phyloP scores from a whole-genome alignment of 1,139 yeast genomes.

The Magnusiomyces suaveolens region DNA sequence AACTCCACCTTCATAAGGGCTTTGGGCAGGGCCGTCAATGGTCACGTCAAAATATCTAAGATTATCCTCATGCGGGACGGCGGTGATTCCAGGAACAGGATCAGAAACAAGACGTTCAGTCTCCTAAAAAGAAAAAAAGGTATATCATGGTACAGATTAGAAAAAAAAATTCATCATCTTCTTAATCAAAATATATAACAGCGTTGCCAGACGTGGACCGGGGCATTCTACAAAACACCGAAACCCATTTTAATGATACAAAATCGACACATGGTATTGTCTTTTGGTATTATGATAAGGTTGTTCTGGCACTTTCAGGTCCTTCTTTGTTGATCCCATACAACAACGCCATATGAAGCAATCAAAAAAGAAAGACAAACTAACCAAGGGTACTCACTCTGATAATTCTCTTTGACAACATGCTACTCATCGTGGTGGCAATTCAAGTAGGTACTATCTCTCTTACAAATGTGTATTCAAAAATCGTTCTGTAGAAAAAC shows the following conservation, averaged over 20 bases:
- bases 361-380: background rate
- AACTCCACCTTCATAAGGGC: slow-evolving; percentile 74
- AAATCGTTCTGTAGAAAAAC: too few relatives aligned
- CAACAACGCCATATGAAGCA: slow-evolving; percentile 61
- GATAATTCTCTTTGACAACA: slow-evolving; percentile 13
- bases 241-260: too few relatives aligned
- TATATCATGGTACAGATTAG: too few relatives aligned
- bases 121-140: slow-evolving; percentile 41
- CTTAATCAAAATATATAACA: too few relatives aligned
- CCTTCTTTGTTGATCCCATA: too few relatives aligned
- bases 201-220: too few relatives aligned
- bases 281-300: too few relatives aligned
- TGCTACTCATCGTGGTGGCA: slow-evolving; percentile 7
- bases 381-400: slow-evolving; percentile 6
- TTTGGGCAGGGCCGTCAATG: slow-evolving; percentile 80
- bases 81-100: slow-evolving; percentile 94
- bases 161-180: too few relatives aligned
- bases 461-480: too few relatives aligned
- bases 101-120: slow-evolving; percentile 86
- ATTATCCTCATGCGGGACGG: slow-evolving; percentile 88
- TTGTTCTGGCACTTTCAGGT: too few relatives aligned
- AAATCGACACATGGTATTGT: too few relatives aligned
- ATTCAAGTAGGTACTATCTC: background rate
- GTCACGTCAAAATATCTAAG: slow-evolving; percentile 82
- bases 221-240: too few relatives aligned